Evolutionary conservation across 2,329 filamentous ascomycete genomes (phyloP).

Genomic region (Fusarium citri): DNA sequence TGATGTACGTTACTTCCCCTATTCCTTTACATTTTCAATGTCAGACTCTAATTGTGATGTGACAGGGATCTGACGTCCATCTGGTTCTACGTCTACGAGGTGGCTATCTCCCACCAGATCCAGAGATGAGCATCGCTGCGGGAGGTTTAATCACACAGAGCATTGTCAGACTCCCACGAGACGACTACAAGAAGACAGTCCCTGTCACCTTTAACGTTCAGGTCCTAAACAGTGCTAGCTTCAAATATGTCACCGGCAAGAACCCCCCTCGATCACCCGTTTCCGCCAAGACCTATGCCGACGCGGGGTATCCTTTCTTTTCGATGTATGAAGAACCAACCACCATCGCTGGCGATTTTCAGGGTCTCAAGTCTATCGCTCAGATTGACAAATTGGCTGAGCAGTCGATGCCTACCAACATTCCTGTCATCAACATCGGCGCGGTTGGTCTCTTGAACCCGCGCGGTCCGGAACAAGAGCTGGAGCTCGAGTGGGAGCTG

Average conservation of each 20-base stretch:
- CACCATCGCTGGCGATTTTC: not conserved
- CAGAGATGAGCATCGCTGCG: constrained; percentile 1
- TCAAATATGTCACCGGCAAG: not conserved
- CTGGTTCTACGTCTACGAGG: not conserved
- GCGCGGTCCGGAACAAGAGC: accelerated
- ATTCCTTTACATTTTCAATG: not conserved
- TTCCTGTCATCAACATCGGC: not conserved
- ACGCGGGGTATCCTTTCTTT: not conserved
- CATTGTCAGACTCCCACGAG: not conserved
- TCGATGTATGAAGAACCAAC: not conserved
- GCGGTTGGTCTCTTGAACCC: not conserved
- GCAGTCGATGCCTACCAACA: accelerated
- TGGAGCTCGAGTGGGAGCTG: not conserved
- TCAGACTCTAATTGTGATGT: not conserved
- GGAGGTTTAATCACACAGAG: constrained; percentile 6
- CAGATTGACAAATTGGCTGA: not conserved
- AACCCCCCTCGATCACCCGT: not conserved
- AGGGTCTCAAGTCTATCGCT: not conserved
- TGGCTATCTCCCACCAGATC: not conserved
- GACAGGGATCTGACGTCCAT: not conserved
- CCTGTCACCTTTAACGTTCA: constrained; percentile 1
- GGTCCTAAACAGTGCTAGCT: constrained; percentile 5
- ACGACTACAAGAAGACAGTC: not conserved
- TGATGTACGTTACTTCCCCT: not conserved
- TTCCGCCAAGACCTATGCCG: not conserved